Percentiles rank a stretch among this genome's conserved stretches.
Conservation (phyloP, 768 basidiomycete genomes). For the Macrolepiota fuliginosa region DNA sequence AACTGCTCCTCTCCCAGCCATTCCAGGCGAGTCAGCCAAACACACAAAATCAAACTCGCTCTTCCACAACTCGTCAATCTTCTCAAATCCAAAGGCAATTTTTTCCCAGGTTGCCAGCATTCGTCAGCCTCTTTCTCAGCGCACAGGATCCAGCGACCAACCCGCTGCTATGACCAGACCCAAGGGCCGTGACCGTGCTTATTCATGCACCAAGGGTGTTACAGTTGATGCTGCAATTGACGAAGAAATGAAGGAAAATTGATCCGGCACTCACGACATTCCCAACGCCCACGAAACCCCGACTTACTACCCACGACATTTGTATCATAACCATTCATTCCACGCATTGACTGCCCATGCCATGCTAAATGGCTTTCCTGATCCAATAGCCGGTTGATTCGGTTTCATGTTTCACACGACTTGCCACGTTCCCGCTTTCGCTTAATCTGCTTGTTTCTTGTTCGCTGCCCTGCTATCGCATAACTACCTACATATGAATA, state of each 20-base stretch:
- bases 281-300: not conserved
- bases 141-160: not conserved
- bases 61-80: slow-evolving; percentile 4
- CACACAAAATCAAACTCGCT: slow-evolving; percentile 17
- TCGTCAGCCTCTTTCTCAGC: not conserved
- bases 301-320: not conserved
- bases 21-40: slow-evolving; percentile 17
- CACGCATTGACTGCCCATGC: not conserved
- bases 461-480: not conserved
- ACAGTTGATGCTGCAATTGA: slow-evolving; percentile 29
- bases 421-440: not conserved
- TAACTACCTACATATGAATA: not conserved
- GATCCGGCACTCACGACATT: not conserved
- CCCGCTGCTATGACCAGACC: slow-evolving; percentile 11
- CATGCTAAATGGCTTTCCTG: not conserved
- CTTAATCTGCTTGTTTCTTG: not conserved
- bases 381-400: not conserved
- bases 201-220: slow-evolving; percentile 28
- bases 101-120: slow-evolving; percentile 10
- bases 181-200: slow-evolving; percentile 28
- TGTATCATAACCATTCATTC: not conserved
- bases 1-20: slow-evolving; percentile 37
- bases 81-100: slow-evolving; percentile 3
- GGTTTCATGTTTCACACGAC: not conserved
- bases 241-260: slow-evolving; percentile 43